These are phyloP conservation scores for Schizopora paradoxa DNA, from an alignment of 1,284 basidiomycete genomes.

Conservation along the genomic window DNA sequence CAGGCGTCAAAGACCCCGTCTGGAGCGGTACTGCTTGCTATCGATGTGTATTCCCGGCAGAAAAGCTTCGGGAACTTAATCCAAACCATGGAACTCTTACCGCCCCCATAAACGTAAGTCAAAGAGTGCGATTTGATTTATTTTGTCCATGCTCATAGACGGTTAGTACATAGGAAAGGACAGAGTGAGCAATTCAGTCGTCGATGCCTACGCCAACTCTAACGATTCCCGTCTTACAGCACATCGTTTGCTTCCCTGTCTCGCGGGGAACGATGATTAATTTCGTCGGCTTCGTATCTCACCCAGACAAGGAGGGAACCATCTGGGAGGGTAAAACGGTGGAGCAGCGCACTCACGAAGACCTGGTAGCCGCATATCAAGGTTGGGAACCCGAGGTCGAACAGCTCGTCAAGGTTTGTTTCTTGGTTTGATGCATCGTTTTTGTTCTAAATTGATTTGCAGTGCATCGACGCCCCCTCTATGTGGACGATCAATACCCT, in stretches of 20 bases:
- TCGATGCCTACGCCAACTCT: not conserved
- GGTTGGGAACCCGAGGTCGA: conserved; percentile 40
- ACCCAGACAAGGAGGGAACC: conserved; percentile 32
- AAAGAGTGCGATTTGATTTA: conserved; percentile 5
- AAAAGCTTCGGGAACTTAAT: conserved; percentile 26
- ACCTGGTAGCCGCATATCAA: conserved; percentile 28
- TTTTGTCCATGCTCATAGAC: not conserved
- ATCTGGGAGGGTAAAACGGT: conserved; percentile 34
- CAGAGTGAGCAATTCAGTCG: conserved; percentile 25
- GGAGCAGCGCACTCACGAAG: conserved; percentile 26
- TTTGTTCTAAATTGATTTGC: not conserved
- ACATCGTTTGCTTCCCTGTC: conserved; percentile 41
- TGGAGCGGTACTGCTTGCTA: conserved; percentile 39
- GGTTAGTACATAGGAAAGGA: conserved; percentile 43
- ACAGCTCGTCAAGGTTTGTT: conserved; percentile 35
- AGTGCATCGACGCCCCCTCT: conserved; percentile 21
- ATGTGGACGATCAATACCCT: conserved; percentile 30
- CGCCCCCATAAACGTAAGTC: conserved; percentile 33
- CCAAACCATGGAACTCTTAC: conserved; percentile 33
- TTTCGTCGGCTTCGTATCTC: conserved; percentile 34
- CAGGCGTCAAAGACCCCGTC: conserved; percentile 23
- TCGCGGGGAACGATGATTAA: conserved; percentile 38
- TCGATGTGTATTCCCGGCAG: conserved; percentile 34
- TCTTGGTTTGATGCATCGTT: not conserved
- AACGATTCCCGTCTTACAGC: conserved; percentile 24